A percentile compares a stretch with the other conserved stretches of the same genome.
These are phyloP conservation scores for Globisporangium viniferum DNA, from an alignment of 352 stramenopile genomes.

Conservation along the genomic window DNA sequence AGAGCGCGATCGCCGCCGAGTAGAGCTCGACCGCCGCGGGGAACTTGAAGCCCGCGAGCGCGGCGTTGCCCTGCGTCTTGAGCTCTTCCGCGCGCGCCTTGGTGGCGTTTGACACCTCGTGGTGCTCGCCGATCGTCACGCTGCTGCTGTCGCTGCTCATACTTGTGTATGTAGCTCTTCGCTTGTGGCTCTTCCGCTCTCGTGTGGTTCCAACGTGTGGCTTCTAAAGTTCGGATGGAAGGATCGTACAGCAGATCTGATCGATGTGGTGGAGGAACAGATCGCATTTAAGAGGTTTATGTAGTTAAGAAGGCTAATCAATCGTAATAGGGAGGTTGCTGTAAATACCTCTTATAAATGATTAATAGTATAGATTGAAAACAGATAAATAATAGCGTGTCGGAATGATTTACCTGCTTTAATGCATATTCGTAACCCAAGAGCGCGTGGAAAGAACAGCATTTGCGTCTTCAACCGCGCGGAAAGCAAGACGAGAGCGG, in stretches of 20 bases:
- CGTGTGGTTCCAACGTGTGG: conserved; percentile 4
- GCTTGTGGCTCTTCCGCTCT: neutral
- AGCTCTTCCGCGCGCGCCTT: conserved; percentile 63
- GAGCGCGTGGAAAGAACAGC: neutral
- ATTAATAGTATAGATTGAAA: no score
- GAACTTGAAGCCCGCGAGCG: conserved; percentile 82
- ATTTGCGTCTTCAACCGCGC: conserved; percentile 3
- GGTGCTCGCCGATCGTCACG: conserved; percentile 48
- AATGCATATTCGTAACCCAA: conserved; percentile 7
- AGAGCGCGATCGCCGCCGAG: conserved; percentile 85
- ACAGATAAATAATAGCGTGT: neutral
- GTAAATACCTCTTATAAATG: neutral
- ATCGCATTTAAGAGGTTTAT: neutral
- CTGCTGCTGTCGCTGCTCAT: conserved; percentile 29
- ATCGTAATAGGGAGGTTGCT: neutral
- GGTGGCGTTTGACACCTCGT: conserved; percentile 65
- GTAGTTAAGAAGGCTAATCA: neutral
- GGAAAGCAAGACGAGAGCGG: neutral
- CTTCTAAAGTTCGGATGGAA: conserved; percentile 10
- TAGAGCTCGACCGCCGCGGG: conserved; percentile 84
- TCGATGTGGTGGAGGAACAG: neutral
- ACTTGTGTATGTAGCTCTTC: conserved; percentile 8
- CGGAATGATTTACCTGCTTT: neutral
- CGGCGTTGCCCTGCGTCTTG: conserved; percentile 85
- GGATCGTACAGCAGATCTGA: neutral